Base-by-base conservation (phyloP, 805 yeast species). In the Starmerella vaccinii region DNA sequence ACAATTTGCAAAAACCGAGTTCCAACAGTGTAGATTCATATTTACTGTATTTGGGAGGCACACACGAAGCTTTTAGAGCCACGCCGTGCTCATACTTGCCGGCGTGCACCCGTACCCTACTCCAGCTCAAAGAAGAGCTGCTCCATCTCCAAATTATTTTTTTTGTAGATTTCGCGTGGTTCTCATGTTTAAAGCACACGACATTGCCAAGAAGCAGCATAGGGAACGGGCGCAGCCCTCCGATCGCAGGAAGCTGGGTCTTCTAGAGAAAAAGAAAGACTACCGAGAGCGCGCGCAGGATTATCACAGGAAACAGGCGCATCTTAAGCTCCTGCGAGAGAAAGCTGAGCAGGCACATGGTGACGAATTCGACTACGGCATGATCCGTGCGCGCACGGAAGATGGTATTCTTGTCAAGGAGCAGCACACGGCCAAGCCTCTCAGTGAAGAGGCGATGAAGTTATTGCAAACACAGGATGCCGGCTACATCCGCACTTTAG, bases 321-420 rank as follows among this genome's bases (percentile, higher is more conserved):
- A 77, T 7, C 57, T 92, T 47, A 84, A 84, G 68, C 73, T 82
- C 1, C 74, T 92, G 51, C 78, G 84, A 57, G 72, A 73, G 38
- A 90, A 87, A 63, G 94, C 84, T 1, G 70, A 74, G 33, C 73
- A 74, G 41, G 76, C 87, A 59, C 92, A 92, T 64, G 95, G 94
- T 15, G 98, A 92, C 74, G 98, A 92, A 67, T 92, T 84, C 70
- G 88, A 90, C 67, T 95, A 87, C 76, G 92, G 87, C 19, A 92
- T 92, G 98, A 77, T 81, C 29, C 72, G 75, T 13, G 75, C 73
- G 60, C 79, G 92, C 4, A 95, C 87, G 56, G 68, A 72, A 2
- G 70, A 75, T 10, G 97, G 97, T 1, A 73, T 84, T 8, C 61
- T 83, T 45, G 70, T 80, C 1, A 85, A 84, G 21, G 49, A 55